Evolutionary conservation across 2,329 filamentous ascomycete genomes (phyloP).

Genomic region (Sarocladiaceae sp.): DNA sequence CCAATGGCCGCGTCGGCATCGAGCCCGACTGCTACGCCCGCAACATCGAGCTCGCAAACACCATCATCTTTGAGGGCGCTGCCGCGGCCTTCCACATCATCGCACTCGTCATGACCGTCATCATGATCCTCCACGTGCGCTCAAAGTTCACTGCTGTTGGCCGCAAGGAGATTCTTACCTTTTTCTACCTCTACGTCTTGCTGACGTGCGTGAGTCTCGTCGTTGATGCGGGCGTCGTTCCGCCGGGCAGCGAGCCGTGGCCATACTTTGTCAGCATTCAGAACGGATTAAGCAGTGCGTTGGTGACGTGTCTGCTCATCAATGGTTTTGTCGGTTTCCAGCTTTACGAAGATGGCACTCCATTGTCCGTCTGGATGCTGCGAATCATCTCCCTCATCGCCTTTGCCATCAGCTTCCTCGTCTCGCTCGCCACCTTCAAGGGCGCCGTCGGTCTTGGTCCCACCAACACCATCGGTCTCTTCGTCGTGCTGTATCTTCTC

Average conservation of each 20-base stretch:
- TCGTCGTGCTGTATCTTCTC: slow-evolving; percentile 85
- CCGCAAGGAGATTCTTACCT: slow-evolving; percentile 68
- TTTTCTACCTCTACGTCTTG: slow-evolving; percentile 96
- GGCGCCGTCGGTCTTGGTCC: slow-evolving; percentile 80
- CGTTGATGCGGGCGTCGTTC: slow-evolving; percentile 87
- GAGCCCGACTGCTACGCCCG: slow-evolving; percentile 88
- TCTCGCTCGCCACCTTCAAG: slow-evolving; percentile 90
- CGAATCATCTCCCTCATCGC: slow-evolving; percentile 71
- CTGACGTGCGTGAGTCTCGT: slow-evolving; percentile 83
- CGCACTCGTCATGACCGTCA: slow-evolving; percentile 83
- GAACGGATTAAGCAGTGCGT: slow-evolving; percentile 74
- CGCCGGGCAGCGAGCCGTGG: slow-evolving; percentile 71
- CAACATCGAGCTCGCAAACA: slow-evolving; percentile 94
- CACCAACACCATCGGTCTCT: slow-evolving; percentile 79
- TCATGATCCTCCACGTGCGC: slow-evolving; percentile 95
- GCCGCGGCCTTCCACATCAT: slow-evolving; percentile 88
- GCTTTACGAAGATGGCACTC: slow-evolving; percentile 94
- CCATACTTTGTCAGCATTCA: slow-evolving; percentile 90
- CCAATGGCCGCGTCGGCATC: slow-evolving; percentile 67
- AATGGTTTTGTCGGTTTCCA: slow-evolving; percentile 99
- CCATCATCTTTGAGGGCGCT: slow-evolving; percentile 94
- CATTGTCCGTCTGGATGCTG: slow-evolving; percentile 87
- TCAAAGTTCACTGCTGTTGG: slow-evolving; percentile 97
- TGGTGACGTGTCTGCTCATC: slow-evolving; percentile 84
- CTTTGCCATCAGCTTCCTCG: slow-evolving; percentile 79